These are phyloP conservation scores for Nasturtium officinale DNA, from an alignment of 345 rosid genomes.

Conservation along the genomic window DNA sequence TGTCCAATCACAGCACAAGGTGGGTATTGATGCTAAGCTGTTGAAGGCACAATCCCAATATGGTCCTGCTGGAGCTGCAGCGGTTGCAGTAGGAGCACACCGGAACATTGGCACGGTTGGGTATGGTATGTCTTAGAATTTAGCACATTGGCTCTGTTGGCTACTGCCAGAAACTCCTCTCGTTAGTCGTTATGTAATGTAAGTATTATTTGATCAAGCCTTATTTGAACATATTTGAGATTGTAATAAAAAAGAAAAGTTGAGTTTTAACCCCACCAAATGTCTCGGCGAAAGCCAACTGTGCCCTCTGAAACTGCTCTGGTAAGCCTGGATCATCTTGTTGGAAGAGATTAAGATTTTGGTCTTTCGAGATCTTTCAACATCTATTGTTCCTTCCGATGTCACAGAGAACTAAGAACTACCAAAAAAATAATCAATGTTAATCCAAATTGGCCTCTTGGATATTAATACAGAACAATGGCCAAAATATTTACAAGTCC, in stretches of 20 bases:
- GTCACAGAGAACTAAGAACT: conserved; percentile 8
- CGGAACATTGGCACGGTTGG: conserved; percentile 59
- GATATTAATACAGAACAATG: conserved; percentile 14
- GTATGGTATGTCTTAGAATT: conserved; percentile 52
- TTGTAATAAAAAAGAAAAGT: conserved; percentile 28
- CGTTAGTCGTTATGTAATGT: conserved; percentile 37
- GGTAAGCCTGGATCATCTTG: conserved; percentile 15
- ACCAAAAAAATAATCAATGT: neutral
- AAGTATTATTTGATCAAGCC: conserved; percentile 38
- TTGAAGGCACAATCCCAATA: conserved; percentile 88
- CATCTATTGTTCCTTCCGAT: neutral
- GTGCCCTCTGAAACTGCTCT: neutral
- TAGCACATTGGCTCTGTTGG: conserved; percentile 27
- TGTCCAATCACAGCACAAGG: conserved; percentile 57
- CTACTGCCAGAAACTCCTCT: conserved; percentile 22
- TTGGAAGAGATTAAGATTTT: conserved; percentile 3
- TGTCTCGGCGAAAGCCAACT: conserved; percentile 10
- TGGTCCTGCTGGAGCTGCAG: conserved; percentile 75
- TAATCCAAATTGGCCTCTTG: neutral
- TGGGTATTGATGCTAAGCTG: conserved; percentile 77
- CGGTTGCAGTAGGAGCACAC: conserved; percentile 81
- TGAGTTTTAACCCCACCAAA: conserved; percentile 29
- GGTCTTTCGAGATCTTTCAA: conserved; percentile 5
- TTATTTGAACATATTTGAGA: conserved; percentile 43
- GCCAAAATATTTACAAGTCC: neutral